Evolutionary conservation across 257 asterid species (phyloP), one percentile per base, ranked within the genome.

Genomic region (Solanum ahanhuiri): DNA sequence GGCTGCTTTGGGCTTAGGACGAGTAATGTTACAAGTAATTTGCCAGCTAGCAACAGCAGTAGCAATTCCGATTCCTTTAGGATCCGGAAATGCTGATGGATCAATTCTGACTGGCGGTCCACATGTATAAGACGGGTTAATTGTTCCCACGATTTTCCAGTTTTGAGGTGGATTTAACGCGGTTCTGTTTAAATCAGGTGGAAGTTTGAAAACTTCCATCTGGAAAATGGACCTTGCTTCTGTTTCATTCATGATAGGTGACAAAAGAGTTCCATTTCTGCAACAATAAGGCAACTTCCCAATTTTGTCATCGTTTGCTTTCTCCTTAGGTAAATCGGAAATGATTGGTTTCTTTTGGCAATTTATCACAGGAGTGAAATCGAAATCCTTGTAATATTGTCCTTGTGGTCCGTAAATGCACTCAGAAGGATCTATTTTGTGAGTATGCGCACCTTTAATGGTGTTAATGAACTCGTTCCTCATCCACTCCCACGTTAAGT

Each of bases 401-500:
- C 99, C 99, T 72, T 95, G 98, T 3, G 98, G 92, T 22, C 99
- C 99, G 20, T 94, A 96, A 77, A 96, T 87, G 87, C 99, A 96
- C 0, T 90, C 97, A 12, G 96, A 90, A 87, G 98, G 94, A 45
- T 95, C 97, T 83, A 81, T 93, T 39, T 86, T 85, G 90, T 90
- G 98, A 6, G 98, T 93, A 89, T 89, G 93, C 9, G 99, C 99
- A 12, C 98, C 99, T 10, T 86, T 88, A 98, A 96, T 96, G 69
- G 51, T 86, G 91, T 92, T n/a, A n/a, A 96, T 95, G 91, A 96
- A 96, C 87, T 95, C 99, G 84, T 92, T 94, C 37, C 96, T 85
- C 99, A 95, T 95, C 99, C 98, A 96, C 17, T 96, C 97, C 99
- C 99, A 96, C 0, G 98, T 94, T 28, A 96, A 83, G 87, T 96